Conservation (phyloP, 192 early-diverging fungal genomes). For the Coemansia sp. region DNA sequence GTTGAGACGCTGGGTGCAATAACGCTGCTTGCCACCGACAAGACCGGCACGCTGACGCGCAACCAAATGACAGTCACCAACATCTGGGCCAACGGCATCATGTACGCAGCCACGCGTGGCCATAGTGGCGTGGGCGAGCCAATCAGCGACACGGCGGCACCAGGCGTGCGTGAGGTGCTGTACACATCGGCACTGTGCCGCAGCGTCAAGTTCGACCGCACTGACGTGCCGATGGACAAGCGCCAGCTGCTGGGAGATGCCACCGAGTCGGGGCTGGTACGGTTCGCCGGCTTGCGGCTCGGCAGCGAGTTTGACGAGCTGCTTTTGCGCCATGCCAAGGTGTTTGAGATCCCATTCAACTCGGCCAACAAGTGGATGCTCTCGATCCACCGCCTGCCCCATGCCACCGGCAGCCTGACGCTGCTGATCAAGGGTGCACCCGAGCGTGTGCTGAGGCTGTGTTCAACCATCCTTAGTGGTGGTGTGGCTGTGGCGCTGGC, state of each 20-base stretch:
- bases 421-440: constrained; percentile 94
- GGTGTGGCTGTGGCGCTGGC: constrained; percentile 61
- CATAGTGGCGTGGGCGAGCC: constrained; percentile 48
- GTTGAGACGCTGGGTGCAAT: constrained; percentile 97
- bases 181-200: constrained; percentile 79
- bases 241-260: constrained; percentile 89
- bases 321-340: constrained; percentile 69
- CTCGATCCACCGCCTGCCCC: constrained; percentile 76
- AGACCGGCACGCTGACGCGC: constrained; percentile 93
- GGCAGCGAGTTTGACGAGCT: constrained; percentile 69
- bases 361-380: constrained; percentile 94
- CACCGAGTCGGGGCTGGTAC: constrained; percentile 87
- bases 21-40: constrained; percentile 94
- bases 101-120: constrained; percentile 60
- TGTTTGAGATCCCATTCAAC: constrained; percentile 96
- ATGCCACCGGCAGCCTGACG: constrained; percentile 52
- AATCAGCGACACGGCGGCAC: constrained; percentile 52
- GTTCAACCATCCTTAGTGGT: constrained; percentile 68
- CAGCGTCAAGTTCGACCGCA: constrained; percentile 86
- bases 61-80: constrained; percentile 97
- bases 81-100: constrained; percentile 74
- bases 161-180: constrained; percentile 74
- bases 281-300: constrained; percentile 73
- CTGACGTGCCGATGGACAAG: constrained; percentile 78
- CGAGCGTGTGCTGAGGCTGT: constrained; percentile 83